Base-by-base conservation (phyloP, 495 filamentous ascomycete species). In the Darksidea phi region DNA sequence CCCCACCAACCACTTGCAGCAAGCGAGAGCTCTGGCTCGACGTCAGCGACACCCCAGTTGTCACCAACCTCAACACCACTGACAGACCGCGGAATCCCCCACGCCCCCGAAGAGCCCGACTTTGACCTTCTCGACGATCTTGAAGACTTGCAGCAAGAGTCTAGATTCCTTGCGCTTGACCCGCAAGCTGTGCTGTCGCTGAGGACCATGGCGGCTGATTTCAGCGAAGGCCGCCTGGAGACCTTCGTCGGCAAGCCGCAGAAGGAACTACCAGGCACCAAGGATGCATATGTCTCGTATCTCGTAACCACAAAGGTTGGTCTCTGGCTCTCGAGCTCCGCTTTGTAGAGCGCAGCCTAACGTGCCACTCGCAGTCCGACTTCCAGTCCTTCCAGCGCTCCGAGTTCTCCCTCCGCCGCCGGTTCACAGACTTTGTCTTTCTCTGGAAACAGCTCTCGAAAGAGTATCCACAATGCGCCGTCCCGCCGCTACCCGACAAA, bases 391-490 rank as follows among this genome's bases (percentile, higher is more conserved):
- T 97, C 74, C 88, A 92, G 71, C 88, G 87, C 67, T 75, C 88
- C 15, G 80, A 83, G 0, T 88, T 88, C 59, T 75, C 76, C 25
- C 88, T 95, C 41, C 89, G 95, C 54, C 83, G 94, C 60, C 88
- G 94, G 63, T 98, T 96, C 72, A 96, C 91, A 55, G 94, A 98
- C 74, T 98, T 98, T 72, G 88, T 95, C 61, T 98, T 96, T 71
- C 85, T 98, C 55, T 96, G 89, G 80, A 97, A 96, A 74, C 85
- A 84, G 26, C 84, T 98, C 41, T 85, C 79, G 54, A 84, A 84
- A 66, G 90, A 97, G 69, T 97, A 91, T 69, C 90, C 91, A 32
- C 88, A 87, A 71, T 90, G 85, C 76, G 95, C 94, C 42, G 91
- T 98, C 12, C 94, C 94, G 38, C 94, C 94, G 48, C 79, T 97